Evolutionary conservation across 1,284 basidiomycete species (phyloP), one percentile per base, ranked within the genome.

Genomic region (Cutaneotrichosporon spelunceum): DNA sequence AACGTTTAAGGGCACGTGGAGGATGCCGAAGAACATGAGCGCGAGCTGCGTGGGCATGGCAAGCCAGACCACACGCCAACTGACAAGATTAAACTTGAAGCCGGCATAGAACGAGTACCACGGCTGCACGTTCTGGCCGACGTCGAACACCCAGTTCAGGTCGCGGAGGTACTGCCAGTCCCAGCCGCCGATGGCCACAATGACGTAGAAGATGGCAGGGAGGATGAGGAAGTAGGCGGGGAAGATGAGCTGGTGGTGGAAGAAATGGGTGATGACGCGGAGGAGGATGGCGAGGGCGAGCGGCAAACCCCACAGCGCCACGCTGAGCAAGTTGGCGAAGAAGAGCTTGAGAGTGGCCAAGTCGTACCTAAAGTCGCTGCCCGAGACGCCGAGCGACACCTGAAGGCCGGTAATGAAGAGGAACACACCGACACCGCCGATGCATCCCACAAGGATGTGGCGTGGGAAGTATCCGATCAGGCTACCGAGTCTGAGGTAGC

Each of bases 401-500:
- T 91, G 87, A 39, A 97, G 81, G 3, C 92, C 93, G 1, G 92
- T 96, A 70, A 89, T 82, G 56, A 95, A 85, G 45, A 99, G 82
- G 78, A 99, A 99, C 16, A 90, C 86, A 14, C 95, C 95, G 26
- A 99, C 92, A 26, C 95, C 95, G 13, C 95, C 95, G 49, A 99
- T 98, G 72, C 93, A 89, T 83, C 93, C 93, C 13, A 96, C 90
- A 10, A 95, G 83, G 72, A 98, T 97, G 76, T 97, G 94, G 9
- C 95, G 84, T 13, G 95, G 95, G 80, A 99, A 98, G 80, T 98
- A 99, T 0, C 94, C 93, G 59, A 97, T 89, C 33, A 98, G 79
- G 5, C 86, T 83, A 5, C 95, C 95, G 8, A 98, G 83, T 29
- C 86, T 86, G 62, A 96, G 84, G 13, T 84, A 84, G 19, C 95